Percentiles rank a stretch among this genome's conserved stretches.
phyloP scores from a whole-genome alignment of 1,284 basidiomycete genomes.

The Ganoderma meredithae region DNA sequence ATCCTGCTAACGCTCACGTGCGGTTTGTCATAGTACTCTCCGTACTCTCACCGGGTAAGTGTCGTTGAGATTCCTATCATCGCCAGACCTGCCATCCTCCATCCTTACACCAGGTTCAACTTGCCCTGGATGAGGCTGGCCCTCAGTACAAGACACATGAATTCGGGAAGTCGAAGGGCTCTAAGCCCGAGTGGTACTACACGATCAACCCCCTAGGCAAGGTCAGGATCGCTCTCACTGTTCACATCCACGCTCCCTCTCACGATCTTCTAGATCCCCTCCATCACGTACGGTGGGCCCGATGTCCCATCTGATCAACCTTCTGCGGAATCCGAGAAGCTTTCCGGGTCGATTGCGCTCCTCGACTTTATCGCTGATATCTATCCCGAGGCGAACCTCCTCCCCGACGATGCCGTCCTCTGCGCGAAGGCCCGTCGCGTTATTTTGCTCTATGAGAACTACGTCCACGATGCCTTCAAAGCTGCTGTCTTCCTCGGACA shows the following conservation, averaged over 20 bases:
- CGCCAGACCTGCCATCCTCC: neutral
- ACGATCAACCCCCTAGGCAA: conserved; percentile 47
- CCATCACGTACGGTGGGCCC: conserved; percentile 63
- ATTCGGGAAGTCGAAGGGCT: conserved; percentile 37
- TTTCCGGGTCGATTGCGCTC: conserved; percentile 64
- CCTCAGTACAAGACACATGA: conserved; percentile 32
- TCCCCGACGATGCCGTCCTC: conserved; percentile 23
- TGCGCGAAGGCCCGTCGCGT: conserved; percentile 23
- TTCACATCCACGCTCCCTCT: no score
- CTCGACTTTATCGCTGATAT: conserved; percentile 56
- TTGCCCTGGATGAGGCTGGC: conserved; percentile 29
- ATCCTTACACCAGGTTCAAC: conserved; percentile 9
- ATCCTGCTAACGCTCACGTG: neutral
- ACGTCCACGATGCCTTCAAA: conserved; percentile 45
- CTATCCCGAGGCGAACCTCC: conserved; percentile 23
- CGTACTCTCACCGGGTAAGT: conserved; percentile 29
- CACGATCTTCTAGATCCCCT: conserved; percentile 47
- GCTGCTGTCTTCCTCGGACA: conserved; percentile 41
- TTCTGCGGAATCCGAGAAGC: conserved; percentile 43
- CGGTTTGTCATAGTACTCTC: conserved; percentile 25
- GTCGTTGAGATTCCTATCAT: neutral
- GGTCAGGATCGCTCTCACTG: conserved; percentile 32
- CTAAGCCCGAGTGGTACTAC: conserved; percentile 48
- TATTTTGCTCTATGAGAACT: conserved; percentile 52
- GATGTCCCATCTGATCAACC: conserved; percentile 52